These are phyloP conservation scores for Dactylorhiza incarnata DNA, from an alignment of 106 monocot species.

Conservation along the genomic window DNA sequence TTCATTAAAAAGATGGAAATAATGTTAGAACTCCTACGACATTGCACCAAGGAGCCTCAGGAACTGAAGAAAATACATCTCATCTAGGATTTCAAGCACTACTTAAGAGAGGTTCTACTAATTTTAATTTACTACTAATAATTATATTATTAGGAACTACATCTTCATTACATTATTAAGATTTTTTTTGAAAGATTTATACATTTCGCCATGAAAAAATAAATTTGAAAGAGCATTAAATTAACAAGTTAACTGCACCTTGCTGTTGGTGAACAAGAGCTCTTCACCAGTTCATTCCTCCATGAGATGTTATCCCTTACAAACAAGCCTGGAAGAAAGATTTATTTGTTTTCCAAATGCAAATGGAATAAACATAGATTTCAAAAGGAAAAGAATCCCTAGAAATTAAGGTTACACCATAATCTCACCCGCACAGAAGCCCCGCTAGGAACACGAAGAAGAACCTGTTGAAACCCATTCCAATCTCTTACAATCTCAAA, in stretches of 20 bases:
- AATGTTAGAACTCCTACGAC: too few relatives aligned
- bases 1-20: background rate
- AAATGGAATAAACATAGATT: background rate
- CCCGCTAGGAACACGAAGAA: conserved; percentile 64
- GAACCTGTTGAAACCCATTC: conserved; percentile 80
- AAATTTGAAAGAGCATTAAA: background rate
- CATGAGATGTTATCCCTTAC: conserved; percentile 64
- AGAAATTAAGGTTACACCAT: background rate
- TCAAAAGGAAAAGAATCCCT: background rate
- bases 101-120: too few relatives aligned
- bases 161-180: too few relatives aligned
- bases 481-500: conserved; percentile 63
- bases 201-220: too few relatives aligned
- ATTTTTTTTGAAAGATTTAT: too few relatives aligned
- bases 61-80: too few relatives aligned
- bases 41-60: too few relatives aligned
- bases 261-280: conserved; percentile 54
- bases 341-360: background rate
- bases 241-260: conserved; percentile 22
- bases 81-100: too few relatives aligned
- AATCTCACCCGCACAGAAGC: conserved; percentile 68
- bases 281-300: conserved; percentile 66
- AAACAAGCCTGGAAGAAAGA: conserved; percentile 36
- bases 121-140: too few relatives aligned
- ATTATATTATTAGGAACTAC: too few relatives aligned